Percentiles rank a stretch among this genome's conserved stretches.
phyloP scores from a whole-genome alignment of 2,329 filamentous ascomycete genomes.

The Diaporthe eres region DNA sequence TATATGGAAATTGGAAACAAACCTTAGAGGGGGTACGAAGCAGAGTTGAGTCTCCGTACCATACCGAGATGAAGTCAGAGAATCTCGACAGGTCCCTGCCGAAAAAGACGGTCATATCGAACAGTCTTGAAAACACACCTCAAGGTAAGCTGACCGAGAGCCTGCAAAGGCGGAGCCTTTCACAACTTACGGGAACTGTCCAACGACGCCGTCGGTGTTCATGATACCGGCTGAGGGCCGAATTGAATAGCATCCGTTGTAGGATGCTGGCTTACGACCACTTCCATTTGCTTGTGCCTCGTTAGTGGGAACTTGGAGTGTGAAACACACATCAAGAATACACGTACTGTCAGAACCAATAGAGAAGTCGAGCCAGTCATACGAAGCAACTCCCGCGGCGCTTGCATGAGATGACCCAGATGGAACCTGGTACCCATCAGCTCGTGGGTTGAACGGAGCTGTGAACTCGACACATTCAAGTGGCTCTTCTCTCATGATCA shows the following conservation, averaged over 20 bases:
- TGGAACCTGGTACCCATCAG: neutral
- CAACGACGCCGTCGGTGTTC: slow-evolving; percentile 6
- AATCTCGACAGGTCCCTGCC: slow-evolving; percentile 3
- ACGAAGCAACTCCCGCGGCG: slow-evolving; percentile 1
- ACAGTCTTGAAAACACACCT: neutral
- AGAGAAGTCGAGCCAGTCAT: slow-evolving; percentile 2
- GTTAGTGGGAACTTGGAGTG: neutral
- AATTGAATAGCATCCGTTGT: slow-evolving; percentile 16
- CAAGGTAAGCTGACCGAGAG: neutral
- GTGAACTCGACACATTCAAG: neutral
- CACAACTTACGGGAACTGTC: neutral
- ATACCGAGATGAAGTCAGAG: neutral
- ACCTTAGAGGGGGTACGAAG: neutral
- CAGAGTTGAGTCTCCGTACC: slow-evolving; percentile 4
- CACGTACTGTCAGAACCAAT: slow-evolving; percentile 4
- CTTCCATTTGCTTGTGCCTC: neutral
- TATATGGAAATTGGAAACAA: neutral
- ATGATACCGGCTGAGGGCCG: slow-evolving; percentile 6
- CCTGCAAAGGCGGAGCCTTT: neutral
- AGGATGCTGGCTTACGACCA: slow-evolving; percentile 1
- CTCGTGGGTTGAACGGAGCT: slow-evolving; percentile 2
- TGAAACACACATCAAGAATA: neutral
- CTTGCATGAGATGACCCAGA: neutral
- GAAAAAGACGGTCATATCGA: slow-evolving; percentile 6
- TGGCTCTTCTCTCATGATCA: slow-evolving; percentile 7